Percentiles rank a stretch among this genome's conserved stretches.
Evolutionary conservation across 257 asterid species (phyloP).

Genomic region (Ilex asprella): DNA sequence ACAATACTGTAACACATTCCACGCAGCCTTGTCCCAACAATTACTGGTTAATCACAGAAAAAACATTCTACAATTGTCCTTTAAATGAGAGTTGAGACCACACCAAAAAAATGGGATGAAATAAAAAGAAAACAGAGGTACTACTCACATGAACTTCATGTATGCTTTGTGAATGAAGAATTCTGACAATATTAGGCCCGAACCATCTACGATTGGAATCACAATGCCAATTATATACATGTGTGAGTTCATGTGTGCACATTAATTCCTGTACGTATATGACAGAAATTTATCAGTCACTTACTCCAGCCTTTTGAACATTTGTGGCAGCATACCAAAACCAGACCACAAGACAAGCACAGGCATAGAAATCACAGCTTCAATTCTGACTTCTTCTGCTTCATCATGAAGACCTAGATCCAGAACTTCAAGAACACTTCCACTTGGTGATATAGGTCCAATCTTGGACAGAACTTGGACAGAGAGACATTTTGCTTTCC

Average conservation of each 20-base stretch:
- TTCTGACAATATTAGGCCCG: not conserved
- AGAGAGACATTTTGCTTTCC: slow-evolving; percentile 73
- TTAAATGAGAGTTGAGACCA: too few relatives aligned
- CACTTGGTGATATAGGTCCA: slow-evolving; percentile 28
- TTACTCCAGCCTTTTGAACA: slow-evolving; percentile 86
- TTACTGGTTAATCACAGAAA: too few relatives aligned
- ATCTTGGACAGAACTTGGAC: slow-evolving; percentile 55
- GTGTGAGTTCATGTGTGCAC: too few relatives aligned
- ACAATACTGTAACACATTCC: too few relatives aligned
- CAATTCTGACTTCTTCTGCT: slow-evolving; percentile 66
- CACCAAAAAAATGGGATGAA: not conserved
- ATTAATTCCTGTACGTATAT: not conserved
- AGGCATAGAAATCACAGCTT: slow-evolving; percentile 77
- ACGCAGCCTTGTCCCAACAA: too few relatives aligned
- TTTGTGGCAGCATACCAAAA: slow-evolving; percentile 43
- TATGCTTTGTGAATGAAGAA: not conserved
- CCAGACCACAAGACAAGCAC: slow-evolving; percentile 63
- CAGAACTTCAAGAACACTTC: slow-evolving; percentile 54
- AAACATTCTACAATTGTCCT: too few relatives aligned
- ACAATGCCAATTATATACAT: too few relatives aligned
- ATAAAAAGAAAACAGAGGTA: not conserved
- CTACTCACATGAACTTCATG: not conserved
- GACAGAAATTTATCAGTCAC: slow-evolving; percentile 26
- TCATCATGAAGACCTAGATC: slow-evolving; percentile 77
- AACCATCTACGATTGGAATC: not conserved